These are phyloP conservation scores for Cyberlindnera galapagoensis DNA, from an alignment of 805 yeast species.

Conservation along the genomic window DNA sequence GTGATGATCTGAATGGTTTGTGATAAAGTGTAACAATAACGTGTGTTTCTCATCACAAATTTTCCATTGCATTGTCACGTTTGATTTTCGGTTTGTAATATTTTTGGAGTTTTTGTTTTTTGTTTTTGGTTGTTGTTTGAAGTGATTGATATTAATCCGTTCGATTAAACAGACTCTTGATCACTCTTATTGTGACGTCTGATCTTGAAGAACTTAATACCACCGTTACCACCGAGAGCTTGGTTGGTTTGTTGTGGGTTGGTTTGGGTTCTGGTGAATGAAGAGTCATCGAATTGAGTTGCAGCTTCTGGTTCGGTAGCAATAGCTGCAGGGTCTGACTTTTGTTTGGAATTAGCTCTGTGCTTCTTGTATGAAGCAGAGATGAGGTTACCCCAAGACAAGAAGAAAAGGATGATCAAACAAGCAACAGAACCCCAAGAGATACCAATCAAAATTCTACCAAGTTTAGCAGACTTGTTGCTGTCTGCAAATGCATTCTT, in stretches of 20 bases:
- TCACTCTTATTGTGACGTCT: slow-evolving; percentile 44
- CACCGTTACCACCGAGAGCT: slow-evolving; percentile 38
- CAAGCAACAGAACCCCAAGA: slow-evolving; percentile 66
- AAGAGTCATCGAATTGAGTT: slow-evolving; percentile 18
- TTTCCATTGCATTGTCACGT: too few relatives aligned
- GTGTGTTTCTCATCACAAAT: too few relatives aligned
- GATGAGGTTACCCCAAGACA: slow-evolving; percentile 45
- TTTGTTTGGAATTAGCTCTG: slow-evolving; percentile 22
- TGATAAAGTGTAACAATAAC: too few relatives aligned
- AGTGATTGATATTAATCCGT: too few relatives aligned
- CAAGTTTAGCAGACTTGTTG: slow-evolving; percentile 40
- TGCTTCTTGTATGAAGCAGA: slow-evolving; percentile 46
- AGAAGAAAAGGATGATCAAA: slow-evolving; percentile 42
- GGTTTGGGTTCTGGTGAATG: slow-evolving; percentile 25
- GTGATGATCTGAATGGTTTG: too few relatives aligned
- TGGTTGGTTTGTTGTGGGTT: slow-evolving; percentile 12
- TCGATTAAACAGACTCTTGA: slow-evolving; percentile 33
- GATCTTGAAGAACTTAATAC: slow-evolving; percentile 73
- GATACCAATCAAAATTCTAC: slow-evolving; percentile 53
- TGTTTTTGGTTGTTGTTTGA: too few relatives aligned
- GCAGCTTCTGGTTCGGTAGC: slow-evolving; percentile 11
- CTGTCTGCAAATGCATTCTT: slow-evolving; percentile 55
- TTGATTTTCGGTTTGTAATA: too few relatives aligned
- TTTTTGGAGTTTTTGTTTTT: too few relatives aligned
- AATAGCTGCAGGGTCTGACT: slow-evolving; percentile 6